Percentiles rank a stretch among this genome's conserved stretches.
These are phyloP conservation scores for Phaeolepiota aurea DNA, from an alignment of 768 basidiomycete species.

Conservation along the genomic window DNA sequence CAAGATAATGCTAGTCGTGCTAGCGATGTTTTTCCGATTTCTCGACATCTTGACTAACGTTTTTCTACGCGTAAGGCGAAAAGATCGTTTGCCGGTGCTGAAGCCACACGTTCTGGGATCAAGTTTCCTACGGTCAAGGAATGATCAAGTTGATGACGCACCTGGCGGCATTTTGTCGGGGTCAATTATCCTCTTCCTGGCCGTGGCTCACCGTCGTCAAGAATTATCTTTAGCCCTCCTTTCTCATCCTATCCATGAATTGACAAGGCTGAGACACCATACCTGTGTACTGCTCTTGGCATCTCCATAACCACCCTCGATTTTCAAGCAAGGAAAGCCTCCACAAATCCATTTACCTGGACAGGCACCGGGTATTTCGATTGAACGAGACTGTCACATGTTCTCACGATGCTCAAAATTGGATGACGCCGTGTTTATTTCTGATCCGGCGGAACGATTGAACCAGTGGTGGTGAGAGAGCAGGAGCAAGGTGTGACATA, in stretches of 20 bases:
- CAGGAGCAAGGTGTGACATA: neutral
- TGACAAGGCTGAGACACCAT: neutral
- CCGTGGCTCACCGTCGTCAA: neutral
- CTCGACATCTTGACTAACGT: constrained; percentile 6
- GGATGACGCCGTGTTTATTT: constrained; percentile 1
- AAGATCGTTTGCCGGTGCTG: constrained; percentile 2
- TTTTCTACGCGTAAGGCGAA: constrained; percentile 1
- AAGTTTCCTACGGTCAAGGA: constrained; percentile 10
- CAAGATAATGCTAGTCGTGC: neutral
- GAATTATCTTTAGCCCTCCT: neutral
- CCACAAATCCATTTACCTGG: neutral
- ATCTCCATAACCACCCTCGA: neutral
- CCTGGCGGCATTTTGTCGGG: constrained; percentile 6
- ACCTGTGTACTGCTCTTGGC: neutral
- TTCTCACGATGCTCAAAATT: neutral
- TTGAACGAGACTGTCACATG: constrained; percentile 1
- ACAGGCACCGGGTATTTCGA: neutral
- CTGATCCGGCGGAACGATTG: constrained; percentile 3
- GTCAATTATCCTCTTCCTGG: neutral
- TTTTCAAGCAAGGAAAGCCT: neutral
- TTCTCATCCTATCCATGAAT: neutral
- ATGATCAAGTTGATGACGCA: neutral
- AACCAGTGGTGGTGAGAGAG: neutral
- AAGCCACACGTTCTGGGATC: constrained; percentile 5
- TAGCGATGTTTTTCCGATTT: neutral